Percentiles rank a stretch among this genome's conserved stretches.
Conservation (phyloP, 805 yeast genomes). For the Komagataella phaffii region DNA sequence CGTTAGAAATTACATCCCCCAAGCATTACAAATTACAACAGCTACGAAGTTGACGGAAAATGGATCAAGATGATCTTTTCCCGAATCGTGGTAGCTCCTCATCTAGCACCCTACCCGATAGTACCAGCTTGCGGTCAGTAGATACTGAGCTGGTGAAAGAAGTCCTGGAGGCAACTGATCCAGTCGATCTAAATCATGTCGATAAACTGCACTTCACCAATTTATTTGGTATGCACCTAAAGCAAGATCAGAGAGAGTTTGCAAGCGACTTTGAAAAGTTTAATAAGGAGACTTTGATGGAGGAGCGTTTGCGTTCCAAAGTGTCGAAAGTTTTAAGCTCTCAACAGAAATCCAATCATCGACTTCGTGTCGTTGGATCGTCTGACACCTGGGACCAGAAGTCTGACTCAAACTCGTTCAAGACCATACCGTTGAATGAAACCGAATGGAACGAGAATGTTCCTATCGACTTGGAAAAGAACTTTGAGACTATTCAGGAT, state of each 20-base stretch:
- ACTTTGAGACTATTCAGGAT: conserved; percentile 6
- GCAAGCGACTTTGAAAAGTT: conserved; percentile 17
- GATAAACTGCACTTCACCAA: conserved; percentile 9
- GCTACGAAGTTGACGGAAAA: background rate
- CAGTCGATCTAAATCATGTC: background rate
- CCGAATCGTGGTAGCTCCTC: background rate
- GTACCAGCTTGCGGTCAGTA: background rate
- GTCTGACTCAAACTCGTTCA: background rate
- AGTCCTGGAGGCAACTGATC: background rate
- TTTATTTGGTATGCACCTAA: conserved; percentile 11
- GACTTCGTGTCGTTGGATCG: conserved; percentile 1
- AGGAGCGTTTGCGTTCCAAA: background rate
- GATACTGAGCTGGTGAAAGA: background rate
- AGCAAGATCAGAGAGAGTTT: conserved; percentile 1
- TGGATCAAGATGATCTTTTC: background rate
- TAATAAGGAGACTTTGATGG: conserved; percentile 8
- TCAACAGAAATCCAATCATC: conserved; percentile 7
- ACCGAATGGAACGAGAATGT: conserved; percentile 10
- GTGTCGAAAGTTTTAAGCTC: background rate
- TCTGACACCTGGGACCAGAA: background rate
- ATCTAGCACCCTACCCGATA: background rate
- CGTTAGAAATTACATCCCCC: background rate
- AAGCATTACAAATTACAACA: background rate
- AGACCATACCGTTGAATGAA: conserved; percentile 7
- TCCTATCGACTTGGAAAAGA: conserved; percentile 1